Base-by-base conservation (phyloP, 352 stramenopile genomes). In the Globisporangium orthogonon region DNA sequence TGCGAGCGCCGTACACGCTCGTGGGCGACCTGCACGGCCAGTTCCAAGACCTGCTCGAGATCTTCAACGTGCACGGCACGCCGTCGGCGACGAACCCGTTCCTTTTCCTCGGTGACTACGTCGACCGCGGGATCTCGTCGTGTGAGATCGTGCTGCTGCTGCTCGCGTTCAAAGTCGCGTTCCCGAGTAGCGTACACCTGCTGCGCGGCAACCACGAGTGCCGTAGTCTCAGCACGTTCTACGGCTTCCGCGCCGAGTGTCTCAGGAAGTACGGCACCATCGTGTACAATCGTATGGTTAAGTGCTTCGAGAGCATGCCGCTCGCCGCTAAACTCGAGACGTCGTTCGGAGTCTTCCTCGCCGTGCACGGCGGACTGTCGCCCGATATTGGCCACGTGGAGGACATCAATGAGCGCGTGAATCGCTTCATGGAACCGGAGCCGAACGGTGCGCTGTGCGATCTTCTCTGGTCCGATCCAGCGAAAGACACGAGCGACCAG, bases 201-300 rank as follows among this genome's bases (percentile, higher is more conserved):
- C 78, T 99, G 31, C 88, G 97, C 50, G 97, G 97, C 4, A 99
- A 99, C 76, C 97, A 99, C 70, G 97, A 99, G 71, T 98, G 95
- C 60, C 92, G 96, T 11, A 98, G 89, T 40, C 97, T 99, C 39
- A 99, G 98, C 72, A 96, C 97, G 61, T 99, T 99, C 65, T 99
- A 99, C 71, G 98, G 98, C n/a, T 99, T 99, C 66, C 98, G 98
- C 50, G 91, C 98, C 65, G 98, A 99, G 75, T 99, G 98, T 48
- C 63, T 88, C 0, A 61, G 64, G 46, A 94, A 94, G 57, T 94
- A 91, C 59, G 83, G 83, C 7, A 73, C 79, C 17, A 59, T 83
- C 11, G 64, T 91, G 17, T 94, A 91, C 69, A 90, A 91, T 57
- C 81, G 82, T 50, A 78, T 80, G 62, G 71, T 94, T 62, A 88